Evolutionary conservation across 2,329 filamentous ascomycete species (phyloP).

Genomic region (Acrodontium crateriforme): DNA sequence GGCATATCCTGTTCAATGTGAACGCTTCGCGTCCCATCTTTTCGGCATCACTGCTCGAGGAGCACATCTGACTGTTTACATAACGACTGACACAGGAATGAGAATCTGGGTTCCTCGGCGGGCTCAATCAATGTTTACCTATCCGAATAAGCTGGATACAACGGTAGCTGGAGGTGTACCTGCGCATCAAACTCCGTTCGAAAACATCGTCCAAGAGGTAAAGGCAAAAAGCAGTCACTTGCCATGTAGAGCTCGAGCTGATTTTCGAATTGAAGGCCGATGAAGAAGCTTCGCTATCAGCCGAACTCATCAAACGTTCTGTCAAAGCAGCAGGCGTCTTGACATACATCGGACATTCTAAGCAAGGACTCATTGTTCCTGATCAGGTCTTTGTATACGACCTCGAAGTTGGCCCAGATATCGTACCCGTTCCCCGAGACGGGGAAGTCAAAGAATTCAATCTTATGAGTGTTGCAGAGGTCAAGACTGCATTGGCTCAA

Average conservation of each 20-base stretch:
- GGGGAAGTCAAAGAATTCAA: slow-evolving; percentile 79
- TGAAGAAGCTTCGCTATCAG: slow-evolving; percentile 76
- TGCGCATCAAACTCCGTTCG: slow-evolving; percentile 65
- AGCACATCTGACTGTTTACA: slow-evolving; percentile 64
- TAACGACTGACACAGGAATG: slow-evolving; percentile 36
- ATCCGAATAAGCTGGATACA: slow-evolving; percentile 86
- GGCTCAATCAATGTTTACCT: slow-evolving; percentile 67
- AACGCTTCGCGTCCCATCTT: slow-evolving; percentile 59
- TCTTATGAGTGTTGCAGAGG: slow-evolving; percentile 62
- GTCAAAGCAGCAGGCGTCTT: slow-evolving; percentile 53
- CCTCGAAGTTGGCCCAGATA: slow-evolving; percentile 55
- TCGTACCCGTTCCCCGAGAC: slow-evolving; percentile 65
- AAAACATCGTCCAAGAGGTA: slow-evolving; percentile 75
- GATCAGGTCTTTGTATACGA: slow-evolving; percentile 91
- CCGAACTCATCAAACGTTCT: slow-evolving; percentile 48
- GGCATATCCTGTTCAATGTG: slow-evolving; percentile 52
- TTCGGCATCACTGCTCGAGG: slow-evolving; percentile 69
- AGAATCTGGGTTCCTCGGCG: slow-evolving; percentile 76
- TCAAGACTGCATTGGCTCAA: slow-evolving; percentile 51
- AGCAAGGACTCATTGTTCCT: slow-evolving; percentile 71
- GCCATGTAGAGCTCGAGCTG: too few relatives aligned
- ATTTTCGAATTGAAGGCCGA: too few relatives aligned
- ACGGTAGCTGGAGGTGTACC: slow-evolving; percentile 78
- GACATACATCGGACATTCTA: slow-evolving; percentile 67
- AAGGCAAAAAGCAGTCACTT: too few relatives aligned